Evolutionary conservation across 2,329 filamentous ascomycete genomes (phyloP), one percentile per base, ranked within the genome.

Genomic region (Penicillium corylophilum): DNA sequence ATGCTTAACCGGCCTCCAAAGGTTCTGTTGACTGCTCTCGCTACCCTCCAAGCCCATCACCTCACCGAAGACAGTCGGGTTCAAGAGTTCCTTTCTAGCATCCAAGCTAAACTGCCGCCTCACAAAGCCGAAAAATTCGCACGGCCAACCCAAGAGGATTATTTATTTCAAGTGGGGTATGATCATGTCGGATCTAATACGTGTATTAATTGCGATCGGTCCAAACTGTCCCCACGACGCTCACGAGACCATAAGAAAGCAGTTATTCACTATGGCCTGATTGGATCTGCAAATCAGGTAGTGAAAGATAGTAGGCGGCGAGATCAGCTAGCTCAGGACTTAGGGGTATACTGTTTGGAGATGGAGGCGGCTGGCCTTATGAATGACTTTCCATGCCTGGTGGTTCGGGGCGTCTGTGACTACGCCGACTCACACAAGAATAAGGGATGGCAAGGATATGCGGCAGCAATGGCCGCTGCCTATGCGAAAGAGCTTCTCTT

Each of bases 381-480:
- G 36, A 48, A 48, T 26, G 16, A 36, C 18, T 48, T 48, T 35
- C 46, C 36, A 24, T 48, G 46, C 35, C 12, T 48, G 9, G 41
- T 50, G 4, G 41, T 45, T 40, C 42, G 48, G 6, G 48, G 48
- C 8, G 40, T 50, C 15, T 50, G 31, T 26, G 42, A 50, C 26
- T 50, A 50, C 29, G 31, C 31, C 18, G 48, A 50, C 33, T 50
- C 41, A 18, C 41, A 50, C 22, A 50, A 45, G 33, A 50, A 45
- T 50, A 40, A n/a, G n/a, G n/a, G n/a, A n/a, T n/a, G n/a, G n/a
- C n/a, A 50, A 45, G 33, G 45, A 45, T 50, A 40, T 45, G 33
- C 48, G 4, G 41, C 48, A 2, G 35, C 42, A 2, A 15, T 24
- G 1, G 48, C 41, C 7, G 42, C 48, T 13, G 48, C 48, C 13